A percentile compares a stretch with the other conserved stretches of the same genome.
These are phyloP conservation scores for Schwanniomyces sp. DNA, from an alignment of 805 yeast genomes.

Conservation along the genomic window DNA sequence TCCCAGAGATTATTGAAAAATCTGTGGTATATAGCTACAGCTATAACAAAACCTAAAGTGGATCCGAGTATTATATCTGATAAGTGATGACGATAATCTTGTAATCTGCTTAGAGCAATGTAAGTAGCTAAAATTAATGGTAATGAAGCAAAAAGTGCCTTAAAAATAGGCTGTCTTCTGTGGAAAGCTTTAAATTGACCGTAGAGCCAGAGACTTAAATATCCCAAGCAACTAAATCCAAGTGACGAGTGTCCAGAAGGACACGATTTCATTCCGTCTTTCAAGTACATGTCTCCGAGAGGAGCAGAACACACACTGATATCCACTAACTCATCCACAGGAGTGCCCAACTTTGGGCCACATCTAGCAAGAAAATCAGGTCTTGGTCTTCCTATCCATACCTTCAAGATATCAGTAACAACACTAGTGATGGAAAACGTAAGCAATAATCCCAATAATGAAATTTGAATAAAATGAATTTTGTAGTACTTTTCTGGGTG, in stretches of 20 bases:
- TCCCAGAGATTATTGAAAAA: conserved; percentile 1
- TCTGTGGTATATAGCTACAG: not conserved
- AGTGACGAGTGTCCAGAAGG: conserved; percentile 43
- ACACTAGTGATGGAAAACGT: conserved; percentile 28
- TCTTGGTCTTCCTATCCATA: conserved; percentile 41
- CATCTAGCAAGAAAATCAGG: conserved; percentile 46
- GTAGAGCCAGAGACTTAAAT: conserved; percentile 31
- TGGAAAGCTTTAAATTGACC: conserved; percentile 21
- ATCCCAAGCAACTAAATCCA: conserved; percentile 32
- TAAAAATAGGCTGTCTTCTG: conserved; percentile 9
- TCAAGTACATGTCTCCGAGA: conserved; percentile 22
- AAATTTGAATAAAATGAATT: conserved; percentile 27
- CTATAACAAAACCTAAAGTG: conserved; percentile 20
- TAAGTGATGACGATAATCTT: conserved; percentile 39
- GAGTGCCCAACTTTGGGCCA: conserved; percentile 25
- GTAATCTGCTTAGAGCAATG: conserved; percentile 31
- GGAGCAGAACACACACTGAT: conserved; percentile 34
- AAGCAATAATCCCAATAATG: conserved; percentile 29
- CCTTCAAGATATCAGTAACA: conserved; percentile 37
- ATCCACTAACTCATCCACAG: conserved; percentile 23
- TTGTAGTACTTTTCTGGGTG: conserved; percentile 6
- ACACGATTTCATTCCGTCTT: conserved; percentile 41
- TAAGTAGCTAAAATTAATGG: conserved; percentile 29
- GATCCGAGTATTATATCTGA: conserved; percentile 30
- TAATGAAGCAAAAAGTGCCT: conserved; percentile 8